Conservation (phyloP, 495 filamentous ascomycete genomes). For the Podospora conica region DNA sequence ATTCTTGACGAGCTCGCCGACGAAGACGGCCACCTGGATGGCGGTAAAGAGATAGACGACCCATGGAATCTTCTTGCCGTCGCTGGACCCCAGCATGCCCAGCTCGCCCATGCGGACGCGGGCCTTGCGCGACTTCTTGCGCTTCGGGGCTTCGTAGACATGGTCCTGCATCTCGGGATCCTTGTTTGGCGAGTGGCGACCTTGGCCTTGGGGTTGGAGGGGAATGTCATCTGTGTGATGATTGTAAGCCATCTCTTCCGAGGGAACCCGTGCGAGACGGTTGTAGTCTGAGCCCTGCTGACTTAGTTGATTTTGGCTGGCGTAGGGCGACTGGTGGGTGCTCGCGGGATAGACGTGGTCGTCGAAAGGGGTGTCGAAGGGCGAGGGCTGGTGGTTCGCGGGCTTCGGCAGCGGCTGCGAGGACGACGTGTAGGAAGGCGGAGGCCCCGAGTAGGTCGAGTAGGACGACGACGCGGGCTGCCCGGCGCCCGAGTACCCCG, state of each 20-base stretch:
- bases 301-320: slow-evolving; percentile 42
- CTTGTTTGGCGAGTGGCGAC: slow-evolving; percentile 22
- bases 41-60: slow-evolving; percentile 75
- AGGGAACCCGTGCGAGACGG: slow-evolving; percentile 36
- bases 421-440: slow-evolving; percentile 30
- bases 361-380: slow-evolving; percentile 54
- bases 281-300: slow-evolving; percentile 52
- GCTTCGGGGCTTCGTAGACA: slow-evolving; percentile 40
- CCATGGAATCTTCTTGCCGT: slow-evolving; percentile 60
- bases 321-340: slow-evolving; percentile 28
- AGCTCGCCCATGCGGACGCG: slow-evolving; percentile 42
- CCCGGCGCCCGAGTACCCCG: slow-evolving; percentile 21
- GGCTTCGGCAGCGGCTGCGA: slow-evolving; percentile 19
- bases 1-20: slow-evolving; percentile 78
- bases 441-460: slow-evolving; percentile 17
- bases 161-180: slow-evolving; percentile 44
- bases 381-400: slow-evolving; percentile 34
- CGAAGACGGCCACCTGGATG: slow-evolving; percentile 80
- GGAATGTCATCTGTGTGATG: slow-evolving; percentile 58
- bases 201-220: slow-evolving; percentile 45
- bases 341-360: slow-evolving; percentile 55
- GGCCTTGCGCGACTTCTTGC: slow-evolving; percentile 23
- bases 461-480: slow-evolving; percentile 38
- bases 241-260: slow-evolving; percentile 36
- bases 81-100: slow-evolving; percentile 42